Percentiles rank a stretch among this genome's conserved stretches.
These are phyloP conservation scores for Colletotrichum agaves DNA, from an alignment of 2,329 filamentous ascomycete genomes.

Conservation along the genomic window DNA sequence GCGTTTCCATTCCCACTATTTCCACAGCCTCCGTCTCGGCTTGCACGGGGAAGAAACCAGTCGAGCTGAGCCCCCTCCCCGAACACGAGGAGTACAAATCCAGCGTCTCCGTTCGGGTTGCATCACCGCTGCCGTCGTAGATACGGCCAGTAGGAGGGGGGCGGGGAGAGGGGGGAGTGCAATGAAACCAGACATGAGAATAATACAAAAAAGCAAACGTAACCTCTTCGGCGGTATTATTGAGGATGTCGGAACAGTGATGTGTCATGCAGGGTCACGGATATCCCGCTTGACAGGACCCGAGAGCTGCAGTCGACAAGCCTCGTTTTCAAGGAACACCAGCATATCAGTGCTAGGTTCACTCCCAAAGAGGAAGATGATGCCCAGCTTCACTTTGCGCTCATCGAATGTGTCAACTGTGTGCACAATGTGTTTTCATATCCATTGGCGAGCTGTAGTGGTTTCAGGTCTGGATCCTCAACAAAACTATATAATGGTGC, in stretches of 20 bases:
- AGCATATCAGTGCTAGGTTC: not conserved
- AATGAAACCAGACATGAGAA: too few relatives aligned
- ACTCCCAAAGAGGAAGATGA: too few relatives aligned
- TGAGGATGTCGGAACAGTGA: not conserved
- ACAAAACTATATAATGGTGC: constrained; percentile 17
- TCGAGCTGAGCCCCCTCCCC: not conserved
- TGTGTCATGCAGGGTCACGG: not conserved
- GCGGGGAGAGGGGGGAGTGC: too few relatives aligned
- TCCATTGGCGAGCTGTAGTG: constrained; percentile 18
- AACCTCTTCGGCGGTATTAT: not conserved
- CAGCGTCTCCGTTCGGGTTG: constrained; percentile 7
- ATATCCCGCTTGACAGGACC: not conserved
- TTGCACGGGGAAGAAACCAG: not conserved
- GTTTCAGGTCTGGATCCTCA: constrained; percentile 22
- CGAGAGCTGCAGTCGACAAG: constrained; percentile 1
- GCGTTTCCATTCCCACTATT: too few relatives aligned
- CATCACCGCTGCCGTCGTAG: constrained; percentile 2
- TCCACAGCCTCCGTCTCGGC: constrained; percentile 21
- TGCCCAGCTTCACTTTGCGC: not conserved
- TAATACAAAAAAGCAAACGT: not conserved
- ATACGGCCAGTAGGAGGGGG: too few relatives aligned
- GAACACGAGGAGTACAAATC: not conserved
- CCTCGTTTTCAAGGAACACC: constrained; percentile 1
- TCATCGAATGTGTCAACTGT: constrained; percentile 20
- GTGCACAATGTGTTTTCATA: constrained; percentile 13